Evolutionary conservation across 2,329 filamentous ascomycete genomes (phyloP).

Genomic region (Tolypocladium cylindrosporum): DNA sequence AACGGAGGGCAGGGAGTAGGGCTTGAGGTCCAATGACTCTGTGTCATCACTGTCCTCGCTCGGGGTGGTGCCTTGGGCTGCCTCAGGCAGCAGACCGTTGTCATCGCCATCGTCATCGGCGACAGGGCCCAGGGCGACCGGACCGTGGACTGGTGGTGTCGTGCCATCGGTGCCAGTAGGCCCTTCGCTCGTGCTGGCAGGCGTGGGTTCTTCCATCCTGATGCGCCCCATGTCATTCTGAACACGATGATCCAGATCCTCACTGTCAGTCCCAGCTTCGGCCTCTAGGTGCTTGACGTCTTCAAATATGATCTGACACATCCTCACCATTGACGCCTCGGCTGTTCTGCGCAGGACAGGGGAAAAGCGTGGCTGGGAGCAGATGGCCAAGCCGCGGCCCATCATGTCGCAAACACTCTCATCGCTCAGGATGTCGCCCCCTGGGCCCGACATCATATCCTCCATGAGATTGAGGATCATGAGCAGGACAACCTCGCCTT

Average conservation of each 20-base stretch:
- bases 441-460: constrained; percentile 89
- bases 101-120: constrained; percentile 2
- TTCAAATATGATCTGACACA: constrained; percentile 98
- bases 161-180: constrained; percentile 2
- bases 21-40: constrained; percentile 55
- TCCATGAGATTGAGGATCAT: constrained; percentile 97
- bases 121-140: background rate
- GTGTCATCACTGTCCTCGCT: constrained; percentile 28
- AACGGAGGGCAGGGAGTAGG: constrained; percentile 91
- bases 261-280: constrained; percentile 57
- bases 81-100: background rate
- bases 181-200: constrained; percentile 2
- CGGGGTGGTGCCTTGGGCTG: background rate
- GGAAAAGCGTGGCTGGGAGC: constrained; percentile 84
- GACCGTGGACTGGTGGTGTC: background rate
- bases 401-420: constrained; percentile 99
- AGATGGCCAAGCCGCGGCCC: constrained; percentile 95
- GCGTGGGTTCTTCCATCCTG: constrained; percentile 62
- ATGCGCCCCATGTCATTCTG: constrained; percentile 63
- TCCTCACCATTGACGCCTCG: constrained; percentile 94
- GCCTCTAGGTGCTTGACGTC: constrained; percentile 80
- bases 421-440: constrained; percentile 87
- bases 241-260: constrained; percentile 54
- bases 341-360: constrained; percentile 84
- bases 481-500: constrained; percentile 89